Percentiles rank a stretch among this genome's conserved stretches.
phyloP scores from a whole-genome alignment of 225 moss, liverwort and hornwort species.

The Bryum argenteum region DNA sequence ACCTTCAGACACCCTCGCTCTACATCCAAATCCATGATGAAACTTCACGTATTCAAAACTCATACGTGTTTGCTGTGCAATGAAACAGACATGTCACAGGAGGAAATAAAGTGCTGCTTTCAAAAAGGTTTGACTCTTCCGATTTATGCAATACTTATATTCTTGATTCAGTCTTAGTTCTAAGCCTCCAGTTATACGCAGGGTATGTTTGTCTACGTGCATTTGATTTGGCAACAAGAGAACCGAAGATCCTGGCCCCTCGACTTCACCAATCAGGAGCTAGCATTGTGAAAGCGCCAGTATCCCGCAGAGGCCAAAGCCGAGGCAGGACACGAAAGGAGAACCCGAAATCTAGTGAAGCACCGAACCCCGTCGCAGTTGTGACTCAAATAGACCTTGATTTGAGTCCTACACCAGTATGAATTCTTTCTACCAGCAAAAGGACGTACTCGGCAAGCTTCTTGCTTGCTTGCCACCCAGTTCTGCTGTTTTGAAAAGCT shows the following conservation, averaged over 20 bases:
- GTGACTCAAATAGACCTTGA: conserved; percentile 6
- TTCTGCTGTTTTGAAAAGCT: conserved; percentile 24
- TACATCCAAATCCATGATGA: not conserved
- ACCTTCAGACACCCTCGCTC: not conserved
- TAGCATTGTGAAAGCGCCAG: conserved; percentile 45
- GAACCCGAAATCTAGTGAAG: conserved; percentile 12
- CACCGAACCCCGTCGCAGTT: conserved; percentile 20
- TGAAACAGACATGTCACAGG: conserved; percentile 61
- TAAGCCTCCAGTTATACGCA: conserved; percentile 20
- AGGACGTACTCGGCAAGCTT: conserved; percentile 15
- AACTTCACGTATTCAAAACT: conserved; percentile 8
- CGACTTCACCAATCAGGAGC: conserved; percentile 58
- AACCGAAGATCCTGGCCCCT: conserved; percentile 53
- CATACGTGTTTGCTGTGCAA: conserved; percentile 25
- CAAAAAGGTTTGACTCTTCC: conserved; percentile 44
- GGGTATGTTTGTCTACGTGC: conserved; percentile 62
- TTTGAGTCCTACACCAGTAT: not conserved
- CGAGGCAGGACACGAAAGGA: conserved; percentile 28
- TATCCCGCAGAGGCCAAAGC: conserved; percentile 30
- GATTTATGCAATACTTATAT: not conserved
- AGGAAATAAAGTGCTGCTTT: conserved; percentile 66
- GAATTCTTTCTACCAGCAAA: conserved; percentile 24
- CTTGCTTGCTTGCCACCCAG: conserved; percentile 9
- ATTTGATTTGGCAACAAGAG: conserved; percentile 45
- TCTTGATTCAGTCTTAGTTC: not conserved